Base-by-base conservation (phyloP, 2,329 filamentous ascomycete genomes). In the Alternaria brassicicola region DNA sequence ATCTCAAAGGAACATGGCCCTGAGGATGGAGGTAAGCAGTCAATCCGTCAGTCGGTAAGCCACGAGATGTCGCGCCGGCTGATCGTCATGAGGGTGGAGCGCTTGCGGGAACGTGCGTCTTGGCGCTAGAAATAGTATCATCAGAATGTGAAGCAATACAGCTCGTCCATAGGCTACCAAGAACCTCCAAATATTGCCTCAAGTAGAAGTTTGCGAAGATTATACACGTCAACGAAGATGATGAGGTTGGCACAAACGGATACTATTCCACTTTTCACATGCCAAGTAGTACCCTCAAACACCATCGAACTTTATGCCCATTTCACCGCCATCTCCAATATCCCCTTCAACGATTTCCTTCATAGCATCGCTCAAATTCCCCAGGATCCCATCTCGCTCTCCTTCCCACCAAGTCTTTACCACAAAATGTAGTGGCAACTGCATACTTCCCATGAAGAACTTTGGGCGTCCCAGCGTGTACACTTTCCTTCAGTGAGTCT, bases 361-460 rank as follows among this genome's bases (percentile, higher is more conserved):
- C 25, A 45, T 41, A 23, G 55, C 35, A 15, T 64, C 42, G 41
- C 30, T 48, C n/a, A 67, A 39, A 28, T 55, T 52, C 47, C 52
- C 46, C n/a, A 62, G 2, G 35, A 48, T 49, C 33, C 48, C 46
- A 10, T 61, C 58, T 52, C 60, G 66, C 59, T 62, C 57, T 23
- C 49, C 54, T 54, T 69, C 64, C 4, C 52, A 52, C 70, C 66
- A 69, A 21, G 30, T 51, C 46, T 26, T 43, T 43, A 38, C 51
- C 21, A 74, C 25, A 33, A 69, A 26, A 3, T 26, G 38, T 23
- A 73, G 31, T 41, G 64, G 59, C 54, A 72, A 60, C 28, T 43
- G 39, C 63, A 73, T 67, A 4, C 51, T 59, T 21, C 57, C 62
- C 25, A 60, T 46, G 12, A 63, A 67, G n/a, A 17, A 55, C 46